Evolutionary conservation across 495 filamentous ascomycete genomes (phyloP), one percentile per base, ranked within the genome.

Genomic region (Trichoderma reesei): DNA sequence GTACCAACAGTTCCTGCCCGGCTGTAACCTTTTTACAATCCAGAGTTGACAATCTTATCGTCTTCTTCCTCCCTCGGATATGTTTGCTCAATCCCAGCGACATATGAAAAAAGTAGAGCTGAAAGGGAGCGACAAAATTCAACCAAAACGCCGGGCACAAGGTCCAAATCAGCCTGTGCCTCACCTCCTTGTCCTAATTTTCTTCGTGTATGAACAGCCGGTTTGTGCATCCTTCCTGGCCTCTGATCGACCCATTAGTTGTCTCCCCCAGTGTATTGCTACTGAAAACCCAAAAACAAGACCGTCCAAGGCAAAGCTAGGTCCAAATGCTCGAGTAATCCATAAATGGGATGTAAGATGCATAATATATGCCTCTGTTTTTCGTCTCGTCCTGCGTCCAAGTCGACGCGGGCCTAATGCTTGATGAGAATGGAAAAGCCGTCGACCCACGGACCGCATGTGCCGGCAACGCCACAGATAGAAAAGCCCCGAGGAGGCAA

Each of bases 401-500:
- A 26, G n/a, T 31, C 34, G 10, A 9, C 20, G 7, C 51, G 13
- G 34, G 20, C 44, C 79, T 80, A 86, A 78, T 82, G 86, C 42
- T 87, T 86, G 68, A 96, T 89, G 70, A 98, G 87, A 62, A 97
- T 79, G 31, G 88, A 88, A 71, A 98, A 92, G 0, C 90, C 90
- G 74, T 97, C 92, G 37, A 98, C 71, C 90, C 90, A 97, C 64
- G 83, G 70, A 14, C 80, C 90, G 68, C 85, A 91, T 65, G 89
- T 90, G 46, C 94, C 94, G 13, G 89, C 88, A 66, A 97, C 78
- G 46, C 94, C 94, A 67, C 87, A 90, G 72, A 98, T 86, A 70
- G 83, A 90, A 74, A 91, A 96, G 51, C 93, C 93, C 66, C 90
- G 83, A 33, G 94, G 94, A 36, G 93, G 91, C 59, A 97, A 89